A percentile compares a stretch with the other conserved stretches of the same genome.
Conservation (phyloP, 1,139 yeast genomes). For the Kodamaea arcana region DNA sequence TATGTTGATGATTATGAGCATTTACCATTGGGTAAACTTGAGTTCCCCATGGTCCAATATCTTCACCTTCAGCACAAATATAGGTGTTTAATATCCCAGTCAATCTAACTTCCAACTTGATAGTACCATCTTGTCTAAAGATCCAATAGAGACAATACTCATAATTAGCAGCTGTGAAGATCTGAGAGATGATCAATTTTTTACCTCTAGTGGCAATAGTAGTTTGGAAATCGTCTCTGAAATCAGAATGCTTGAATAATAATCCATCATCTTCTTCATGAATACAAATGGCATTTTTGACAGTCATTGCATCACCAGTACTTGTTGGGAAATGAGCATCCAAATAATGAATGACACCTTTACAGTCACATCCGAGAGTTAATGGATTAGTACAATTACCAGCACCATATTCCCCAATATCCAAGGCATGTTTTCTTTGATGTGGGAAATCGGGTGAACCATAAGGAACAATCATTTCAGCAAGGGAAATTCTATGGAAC, state of each 20-base stretch:
- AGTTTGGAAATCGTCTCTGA: conserved; percentile 75
- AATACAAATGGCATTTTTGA: conserved; percentile 75
- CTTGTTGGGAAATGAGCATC: conserved; percentile 70
- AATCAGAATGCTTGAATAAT: conserved; percentile 76
- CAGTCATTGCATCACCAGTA: conserved; percentile 63
- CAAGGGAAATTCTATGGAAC: conserved; percentile 72
- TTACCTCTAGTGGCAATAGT: conserved; percentile 73
- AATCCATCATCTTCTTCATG: conserved; percentile 84
- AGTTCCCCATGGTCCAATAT: conserved; percentile 73
- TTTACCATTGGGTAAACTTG: conserved; percentile 74
- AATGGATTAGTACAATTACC: conserved; percentile 81
- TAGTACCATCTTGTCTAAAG: conserved; percentile 79
- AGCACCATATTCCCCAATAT: conserved; percentile 84
- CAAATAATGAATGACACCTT: conserved; percentile 76
- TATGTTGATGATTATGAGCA: conserved; percentile 84
- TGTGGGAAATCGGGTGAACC: conserved; percentile 78
- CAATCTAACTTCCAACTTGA: conserved; percentile 70
- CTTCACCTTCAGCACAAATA: conserved; percentile 59
- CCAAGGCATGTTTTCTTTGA: conserved; percentile 81
- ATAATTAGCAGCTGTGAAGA: conserved; percentile 82
- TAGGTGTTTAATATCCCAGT: conserved; percentile 80
- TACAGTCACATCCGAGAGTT: conserved; percentile 77
- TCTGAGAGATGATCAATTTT: conserved; percentile 68
- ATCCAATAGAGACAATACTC: conserved; percentile 83
- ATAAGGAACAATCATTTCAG: conserved; percentile 84